Evolutionary conservation across 352 stramenopile genomes (phyloP).

Genomic region (Phytopythium chamaehyphon): DNA sequence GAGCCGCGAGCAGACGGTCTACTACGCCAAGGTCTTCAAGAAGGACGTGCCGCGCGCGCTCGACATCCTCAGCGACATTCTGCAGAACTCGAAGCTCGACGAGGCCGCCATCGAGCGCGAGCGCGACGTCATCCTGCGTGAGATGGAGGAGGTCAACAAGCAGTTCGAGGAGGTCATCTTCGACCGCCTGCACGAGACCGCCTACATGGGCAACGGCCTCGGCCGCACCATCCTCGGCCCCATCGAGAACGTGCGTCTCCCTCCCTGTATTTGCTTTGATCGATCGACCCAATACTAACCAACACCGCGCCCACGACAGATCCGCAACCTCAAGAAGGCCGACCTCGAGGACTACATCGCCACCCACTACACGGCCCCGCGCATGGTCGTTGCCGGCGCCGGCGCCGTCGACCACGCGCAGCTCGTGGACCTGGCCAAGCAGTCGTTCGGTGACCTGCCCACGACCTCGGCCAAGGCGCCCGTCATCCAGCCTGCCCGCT

Average conservation of each 20-base stretch:
- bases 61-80: conserved; percentile 99
- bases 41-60: conserved; percentile 96
- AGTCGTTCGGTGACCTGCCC: conserved; percentile 96
- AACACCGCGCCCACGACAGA: conserved; percentile 27
- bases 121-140: conserved; percentile 98
- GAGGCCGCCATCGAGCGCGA: conserved; percentile 95
- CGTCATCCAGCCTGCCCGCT: conserved; percentile 75
- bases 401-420: conserved; percentile 96
- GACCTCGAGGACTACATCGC: conserved; percentile 98
- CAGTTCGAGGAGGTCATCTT: conserved; percentile 98
- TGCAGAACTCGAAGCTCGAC: conserved; percentile 98
- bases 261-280: not conserved
- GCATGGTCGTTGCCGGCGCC: conserved; percentile 98
- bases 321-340: conserved; percentile 89
- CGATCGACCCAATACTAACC: conserved; percentile 1
- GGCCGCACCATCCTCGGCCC: conserved; percentile 99
- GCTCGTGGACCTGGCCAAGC: conserved; percentile 95
- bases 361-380: conserved; percentile 99
- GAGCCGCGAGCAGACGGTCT: conserved; percentile 99
- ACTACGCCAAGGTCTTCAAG: conserved; percentile 99
- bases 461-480: conserved; percentile 63
- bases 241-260: conserved; percentile 94
- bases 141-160: conserved; percentile 99
- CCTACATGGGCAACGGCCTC: conserved; percentile 96
- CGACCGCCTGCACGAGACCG: conserved; percentile 98